Evolutionary conservation across 495 filamentous ascomycete genomes (phyloP).

Genomic region (Pyronema domesticum): DNA sequence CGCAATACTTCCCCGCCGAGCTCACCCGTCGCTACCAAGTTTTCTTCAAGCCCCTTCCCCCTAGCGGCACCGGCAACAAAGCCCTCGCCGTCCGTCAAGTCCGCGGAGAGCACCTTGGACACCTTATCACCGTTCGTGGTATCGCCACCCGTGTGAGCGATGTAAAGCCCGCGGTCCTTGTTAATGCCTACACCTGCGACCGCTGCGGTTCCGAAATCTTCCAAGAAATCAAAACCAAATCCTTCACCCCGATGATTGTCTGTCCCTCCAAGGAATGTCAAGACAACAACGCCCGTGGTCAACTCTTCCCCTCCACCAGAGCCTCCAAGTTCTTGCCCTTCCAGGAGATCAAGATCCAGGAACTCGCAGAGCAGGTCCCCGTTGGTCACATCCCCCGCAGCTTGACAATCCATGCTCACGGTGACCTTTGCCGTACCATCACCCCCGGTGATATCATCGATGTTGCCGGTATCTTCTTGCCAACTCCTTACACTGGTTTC

Average conservation of each 20-base stretch:
- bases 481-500: slow-evolving; percentile 94
- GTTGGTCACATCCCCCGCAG: slow-evolving; percentile 91
- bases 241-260: slow-evolving; percentile 65
- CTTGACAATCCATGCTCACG: slow-evolving; percentile 77
- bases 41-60: slow-evolving; percentile 78
- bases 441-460: slow-evolving; percentile 92
- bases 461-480: slow-evolving; percentile 84
- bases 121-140: slow-evolving; percentile 83
- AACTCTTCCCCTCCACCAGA: slow-evolving; percentile 78
- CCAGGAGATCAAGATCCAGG: slow-evolving; percentile 97
- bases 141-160: slow-evolving; percentile 92
- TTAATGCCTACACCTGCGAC: slow-evolving; percentile 95
- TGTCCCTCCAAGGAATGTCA: slow-evolving; percentile 80
- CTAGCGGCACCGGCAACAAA: slow-evolving; percentile 48
- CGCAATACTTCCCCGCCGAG: slow-evolving; percentile 65
- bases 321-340: slow-evolving; percentile 95
- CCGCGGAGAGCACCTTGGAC: slow-evolving; percentile 75
- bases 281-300: slow-evolving; percentile 77
- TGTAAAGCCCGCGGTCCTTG: slow-evolving; percentile 90
- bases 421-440: slow-evolving; percentile 61
- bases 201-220: slow-evolving; percentile 93
- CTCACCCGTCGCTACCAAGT: slow-evolving; percentile 87
- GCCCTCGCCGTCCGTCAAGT: slow-evolving; percentile 86
- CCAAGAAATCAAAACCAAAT: slow-evolving; percentile 82
- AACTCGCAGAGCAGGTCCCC: slow-evolving; percentile 94